phyloP scores from a whole-genome alignment of 371 early-diverging fungal species.

The Homolaphlyctis polyrhiza region DNA sequence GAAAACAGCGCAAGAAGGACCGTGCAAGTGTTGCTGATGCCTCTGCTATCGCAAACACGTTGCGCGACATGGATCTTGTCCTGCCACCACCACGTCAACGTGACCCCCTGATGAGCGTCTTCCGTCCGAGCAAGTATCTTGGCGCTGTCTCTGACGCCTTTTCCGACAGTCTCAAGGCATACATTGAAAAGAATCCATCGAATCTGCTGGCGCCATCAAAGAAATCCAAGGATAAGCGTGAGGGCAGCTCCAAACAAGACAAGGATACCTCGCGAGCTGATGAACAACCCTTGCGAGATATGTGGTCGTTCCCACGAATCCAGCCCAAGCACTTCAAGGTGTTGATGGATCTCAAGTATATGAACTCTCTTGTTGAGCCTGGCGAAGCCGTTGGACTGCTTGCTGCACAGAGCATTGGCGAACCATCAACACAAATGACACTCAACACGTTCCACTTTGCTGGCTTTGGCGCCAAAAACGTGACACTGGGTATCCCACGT shows the following conservation, averaged over 20 bases:
- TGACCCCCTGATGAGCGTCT: constrained; percentile 70
- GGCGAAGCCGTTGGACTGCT: constrained; percentile 98
- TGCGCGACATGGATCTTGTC: neutral
- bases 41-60: neutral
- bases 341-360: constrained; percentile 91
- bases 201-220: constrained; percentile 35
- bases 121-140: constrained; percentile 75
- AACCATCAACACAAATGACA: constrained; percentile 99
- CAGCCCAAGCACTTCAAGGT: constrained; percentile 65
- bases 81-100: constrained; percentile 28
- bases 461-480: constrained; percentile 99
- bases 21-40: constrained; percentile 23
- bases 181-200: constrained; percentile 62
- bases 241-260: constrained; percentile 3
- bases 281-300: neutral
- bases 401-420: constrained; percentile 99
- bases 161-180: constrained; percentile 59
- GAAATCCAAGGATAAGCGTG: constrained; percentile 15
- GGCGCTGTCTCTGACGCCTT: constrained; percentile 91
- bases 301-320: constrained; percentile 8
- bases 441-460: constrained; percentile 99
- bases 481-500: constrained; percentile 99
- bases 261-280: too few relatives aligned
- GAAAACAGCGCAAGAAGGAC: constrained; percentile 51
- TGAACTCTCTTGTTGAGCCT: constrained; percentile 91